Conservation (phyloP, 2,329 filamentous ascomycete genomes). For the Orbilia brochopaga region DNA sequence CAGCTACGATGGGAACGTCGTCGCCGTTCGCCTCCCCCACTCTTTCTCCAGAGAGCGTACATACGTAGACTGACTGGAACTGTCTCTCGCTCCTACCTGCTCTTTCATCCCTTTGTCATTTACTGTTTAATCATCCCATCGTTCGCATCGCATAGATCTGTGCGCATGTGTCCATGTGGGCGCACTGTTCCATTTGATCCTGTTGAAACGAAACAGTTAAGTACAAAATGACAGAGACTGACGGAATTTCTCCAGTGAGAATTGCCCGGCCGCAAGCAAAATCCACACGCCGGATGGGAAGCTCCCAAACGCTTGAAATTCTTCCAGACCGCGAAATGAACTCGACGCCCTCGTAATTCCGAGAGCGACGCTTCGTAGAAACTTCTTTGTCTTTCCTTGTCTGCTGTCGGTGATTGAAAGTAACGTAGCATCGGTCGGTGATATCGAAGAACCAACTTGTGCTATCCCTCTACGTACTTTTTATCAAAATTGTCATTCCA, state of each 20-base stretch:
- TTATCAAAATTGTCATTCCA: conserved; percentile 19
- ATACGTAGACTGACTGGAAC: not conserved
- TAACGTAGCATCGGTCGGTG: too few relatives aligned
- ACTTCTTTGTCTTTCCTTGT: not conserved
- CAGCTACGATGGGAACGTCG: conserved; percentile 2
- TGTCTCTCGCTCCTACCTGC: conserved; percentile 1
- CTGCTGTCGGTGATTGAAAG: too few relatives aligned
- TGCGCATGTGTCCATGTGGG: not conserved
- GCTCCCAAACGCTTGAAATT: not conserved
- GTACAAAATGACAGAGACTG: not conserved
- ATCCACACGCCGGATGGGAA: conserved; percentile 32
- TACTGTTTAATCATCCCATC: not conserved
- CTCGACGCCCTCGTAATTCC: not conserved
- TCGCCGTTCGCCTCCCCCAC: not conserved
- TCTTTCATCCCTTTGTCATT: conserved; percentile 1
- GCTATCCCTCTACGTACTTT: conserved; percentile 14
- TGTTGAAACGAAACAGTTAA: not conserved
- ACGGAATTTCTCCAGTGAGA: conserved; percentile 15
- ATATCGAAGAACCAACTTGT: conserved; percentile 9
- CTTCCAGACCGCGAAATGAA: not conserved
- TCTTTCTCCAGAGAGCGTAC: not conserved
- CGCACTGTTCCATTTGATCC: not conserved
- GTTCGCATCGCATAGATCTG: not conserved
- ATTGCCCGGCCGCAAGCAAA: conserved; percentile 24
- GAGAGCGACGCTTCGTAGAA: not conserved